Evolutionary conservation across 345 rosid species (phyloP), one percentile per base, ranked within the genome.

Genomic region (Citropsis articulata): DNA sequence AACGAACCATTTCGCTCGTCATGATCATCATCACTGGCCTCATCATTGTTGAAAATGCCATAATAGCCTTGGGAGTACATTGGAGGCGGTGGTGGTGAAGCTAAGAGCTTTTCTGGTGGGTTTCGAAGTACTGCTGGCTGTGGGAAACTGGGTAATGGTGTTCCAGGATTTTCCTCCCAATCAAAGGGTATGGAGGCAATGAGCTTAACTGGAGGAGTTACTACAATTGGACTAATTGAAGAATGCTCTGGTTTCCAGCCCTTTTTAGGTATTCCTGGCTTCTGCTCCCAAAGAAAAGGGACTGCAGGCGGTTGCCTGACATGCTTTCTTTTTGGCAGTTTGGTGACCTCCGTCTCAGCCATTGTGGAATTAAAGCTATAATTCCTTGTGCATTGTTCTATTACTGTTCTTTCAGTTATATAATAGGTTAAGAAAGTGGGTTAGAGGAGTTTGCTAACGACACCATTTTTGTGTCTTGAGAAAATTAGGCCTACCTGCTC

Each of bases 141-240:
- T 56, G 87, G 55, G 59, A 83, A 86, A 69, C 79, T 9, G 36
- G 89, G 81, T 8, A 91, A 72, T 1, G 95, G 94, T 67, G 81
- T 90, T 36, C 91, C 97, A 0, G 97, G 95, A 75, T 84, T 88
- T 63, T 89, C 93, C 83, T 94, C 98, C 98, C 94, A 93, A n/a
- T 75, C 72, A 75, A 92, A 92, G 6, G 98, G 97, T 83, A 87
- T 83, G 0, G 97, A 88, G 2, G 93, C 86, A 27, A 91, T 75
- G 64, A 89, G 92, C 88, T 91, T 93, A 78, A 87, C 84, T 8
- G 93, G 87, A 69, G 82, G 80, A 40, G 66, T 83, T 65, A 81
- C 71, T 62, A 81, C 71, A 53, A 71, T 78, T 9, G 83, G 88
- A 68, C 64, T 76, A 70, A 63, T 75, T 35, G 87, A 66, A 78